These are phyloP conservation scores for Solanum appendiculatum DNA, from an alignment of 257 asterid genomes.

Conservation along the genomic window DNA sequence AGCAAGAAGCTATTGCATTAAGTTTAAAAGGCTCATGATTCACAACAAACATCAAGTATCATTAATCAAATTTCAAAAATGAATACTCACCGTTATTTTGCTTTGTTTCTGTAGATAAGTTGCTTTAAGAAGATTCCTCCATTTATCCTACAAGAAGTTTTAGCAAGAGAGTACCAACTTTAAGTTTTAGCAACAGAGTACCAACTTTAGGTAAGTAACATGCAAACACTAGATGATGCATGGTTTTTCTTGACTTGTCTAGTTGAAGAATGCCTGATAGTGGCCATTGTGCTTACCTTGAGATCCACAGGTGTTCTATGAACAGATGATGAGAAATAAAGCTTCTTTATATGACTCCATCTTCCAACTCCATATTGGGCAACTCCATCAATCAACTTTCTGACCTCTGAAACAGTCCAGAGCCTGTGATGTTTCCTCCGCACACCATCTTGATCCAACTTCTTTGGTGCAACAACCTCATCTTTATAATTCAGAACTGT, in stretches of 20 bases:
- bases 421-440: conserved; percentile 81
- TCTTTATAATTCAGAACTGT: conserved; percentile 18
- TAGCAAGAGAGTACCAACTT: conserved; percentile 1
- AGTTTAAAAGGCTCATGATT: not conserved
- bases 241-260: not conserved
- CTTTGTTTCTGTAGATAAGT: conserved; percentile 51
- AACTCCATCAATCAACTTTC: conserved; percentile 75
- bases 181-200: not conserved
- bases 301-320: conserved; percentile 95
- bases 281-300: conserved; percentile 37
- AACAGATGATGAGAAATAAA: conserved; percentile 57
- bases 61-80: not conserved
- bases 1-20: not conserved
- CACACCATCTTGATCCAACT: conserved; percentile 20
- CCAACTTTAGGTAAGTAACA: not conserved
- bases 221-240: not conserved
- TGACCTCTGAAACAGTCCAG: conserved; percentile 87
- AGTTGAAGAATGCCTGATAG: not conserved
- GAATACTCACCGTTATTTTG: conserved; percentile 38
- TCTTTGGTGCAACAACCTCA: conserved; percentile 14
- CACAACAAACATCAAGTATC: not conserved
- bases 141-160: conserved; percentile 61
- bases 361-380: conserved; percentile 86
- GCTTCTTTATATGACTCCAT: conserved; percentile 87
- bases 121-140: conserved; percentile 97